Conservation (phyloP, 352 stramenopile genomes). For the Globisporangium paddicum region DNA sequence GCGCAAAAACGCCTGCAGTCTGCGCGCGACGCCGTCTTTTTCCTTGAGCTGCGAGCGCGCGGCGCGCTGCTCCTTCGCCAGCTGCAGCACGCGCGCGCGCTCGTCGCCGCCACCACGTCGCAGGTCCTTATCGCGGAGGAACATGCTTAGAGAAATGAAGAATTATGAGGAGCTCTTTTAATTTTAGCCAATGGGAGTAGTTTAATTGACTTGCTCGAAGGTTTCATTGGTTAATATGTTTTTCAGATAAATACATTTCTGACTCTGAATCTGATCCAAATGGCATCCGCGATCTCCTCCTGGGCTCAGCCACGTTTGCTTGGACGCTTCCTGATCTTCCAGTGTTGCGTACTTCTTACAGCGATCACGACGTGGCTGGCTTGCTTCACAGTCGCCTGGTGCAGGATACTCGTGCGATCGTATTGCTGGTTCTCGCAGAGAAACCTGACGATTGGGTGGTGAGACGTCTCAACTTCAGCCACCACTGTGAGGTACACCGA, state of each 20-base stretch:
- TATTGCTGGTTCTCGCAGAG: background rate
- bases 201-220: too few relatives aligned
- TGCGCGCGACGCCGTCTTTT: slow-evolving; percentile 23
- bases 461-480: background rate
- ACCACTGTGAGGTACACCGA: background rate
- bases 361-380: too few relatives aligned
- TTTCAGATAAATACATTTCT: too few relatives aligned
- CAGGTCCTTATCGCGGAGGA: slow-evolving; percentile 48
- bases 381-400: background rate
- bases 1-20: slow-evolving; percentile 43
- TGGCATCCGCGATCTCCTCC: too few relatives aligned
- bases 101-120: slow-evolving; percentile 19
- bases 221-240: too few relatives aligned
- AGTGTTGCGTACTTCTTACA: too few relatives aligned
- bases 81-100: slow-evolving; percentile 47
- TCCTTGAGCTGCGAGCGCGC: slow-evolving; percentile 35
- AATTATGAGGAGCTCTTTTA: too few relatives aligned
- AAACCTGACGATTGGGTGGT: background rate
- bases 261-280: too few relatives aligned
- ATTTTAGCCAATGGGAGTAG: background rate
- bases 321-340: too few relatives aligned
- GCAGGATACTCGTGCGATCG: background rate
- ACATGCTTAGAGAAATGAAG: slow-evolving; percentile 26
- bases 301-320: too few relatives aligned
- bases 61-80: slow-evolving; percentile 41